Evolutionary conservation across 1,139 yeast species (phyloP), one percentile per base, ranked within the genome.

Genomic region (Williopsis jadinii): DNA sequence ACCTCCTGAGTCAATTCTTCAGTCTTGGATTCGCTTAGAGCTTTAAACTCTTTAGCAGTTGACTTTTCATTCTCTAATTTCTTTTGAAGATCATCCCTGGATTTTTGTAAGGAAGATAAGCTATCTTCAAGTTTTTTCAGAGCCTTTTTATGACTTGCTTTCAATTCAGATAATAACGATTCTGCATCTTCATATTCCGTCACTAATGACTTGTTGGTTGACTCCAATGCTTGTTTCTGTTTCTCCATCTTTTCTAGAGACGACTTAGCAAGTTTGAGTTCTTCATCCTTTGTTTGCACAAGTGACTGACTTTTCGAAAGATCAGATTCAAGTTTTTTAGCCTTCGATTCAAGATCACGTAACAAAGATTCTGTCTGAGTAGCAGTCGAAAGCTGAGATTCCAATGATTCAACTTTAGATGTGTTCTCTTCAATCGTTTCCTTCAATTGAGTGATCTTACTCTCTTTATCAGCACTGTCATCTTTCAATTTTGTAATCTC

Each of bases 341-440:
- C 24, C 6, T 19, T 19, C 24, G 6, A 19, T 19, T 19, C 24
- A 19, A 19, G 24, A 6, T 19, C 24, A 19, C 24, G 24, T 19
- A 19, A 19, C 24, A 19, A 19, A 6, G 24, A 19, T 19, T 19
- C 24, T 19, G 4, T 19, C 24, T 19, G 24, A 19, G 24, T 5
- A 19, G 24, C 24, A 19, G 24, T 19, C 6, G 24, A 19, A 19
- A 19, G 24, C 24, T 19, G 6, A 5, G 24, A 19, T 10, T 43
- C 52, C 29, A 54, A 35, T 1, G 27, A 47, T 10, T 34, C 44
- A 30, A 46, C 40, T 30, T 49, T 51, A 2, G 39, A 14, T 9
- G 24, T 43, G 24, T 19, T 5, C 24, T 19, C 24, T 5, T 19
- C 24, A 6, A 19, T 38, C 29, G 15, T 10, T 11, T 24, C 28